Evolutionary conservation across 164 flowering plant genomes (phyloP).

Genomic region (Santalum album): DNA sequence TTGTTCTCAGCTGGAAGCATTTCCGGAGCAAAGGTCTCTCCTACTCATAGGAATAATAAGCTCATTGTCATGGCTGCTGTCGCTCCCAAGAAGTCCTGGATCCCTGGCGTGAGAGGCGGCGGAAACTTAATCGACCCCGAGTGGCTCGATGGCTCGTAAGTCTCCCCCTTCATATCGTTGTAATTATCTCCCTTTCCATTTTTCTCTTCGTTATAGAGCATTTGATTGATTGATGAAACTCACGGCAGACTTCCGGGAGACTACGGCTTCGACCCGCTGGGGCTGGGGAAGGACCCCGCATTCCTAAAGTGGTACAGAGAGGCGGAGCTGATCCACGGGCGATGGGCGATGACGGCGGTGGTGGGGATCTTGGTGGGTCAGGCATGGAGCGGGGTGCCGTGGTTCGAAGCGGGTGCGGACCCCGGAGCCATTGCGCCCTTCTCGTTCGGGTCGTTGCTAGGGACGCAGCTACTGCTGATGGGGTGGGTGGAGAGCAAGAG

Average conservation of each 20-base stretch:
- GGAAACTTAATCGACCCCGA: slow-evolving; percentile 85
- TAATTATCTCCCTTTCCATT: neutral
- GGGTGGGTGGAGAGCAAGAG: slow-evolving; percentile 99
- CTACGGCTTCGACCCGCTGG: slow-evolving; percentile 94
- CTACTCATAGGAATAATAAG: slow-evolving; percentile 19
- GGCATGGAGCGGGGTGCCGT: slow-evolving; percentile 92
- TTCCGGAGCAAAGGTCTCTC: slow-evolving; percentile 14
- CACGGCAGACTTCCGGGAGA: slow-evolving; percentile 95
- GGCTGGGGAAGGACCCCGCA: slow-evolving; percentile 93
- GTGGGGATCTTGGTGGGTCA: slow-evolving; percentile 92
- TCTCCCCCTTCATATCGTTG: neutral
- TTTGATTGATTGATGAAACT: neutral
- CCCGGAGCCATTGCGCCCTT: slow-evolving; percentile 94
- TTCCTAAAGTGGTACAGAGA: slow-evolving; percentile 98
- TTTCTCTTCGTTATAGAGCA: neutral
- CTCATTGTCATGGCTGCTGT: slow-evolving; percentile 42
- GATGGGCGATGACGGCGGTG: slow-evolving; percentile 98
- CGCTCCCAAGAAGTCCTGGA: slow-evolving; percentile 83
- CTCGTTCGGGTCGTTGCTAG: slow-evolving; percentile 84
- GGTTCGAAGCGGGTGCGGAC: slow-evolving; percentile 98
- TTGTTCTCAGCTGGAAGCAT: slow-evolving; percentile 12
- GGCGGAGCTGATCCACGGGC: slow-evolving; percentile 95
- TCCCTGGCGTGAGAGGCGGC: slow-evolving; percentile 74
- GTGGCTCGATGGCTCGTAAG: slow-evolving; percentile 99
- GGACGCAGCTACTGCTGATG: slow-evolving; percentile 93